Evolutionary conservation across 345 rosid species (phyloP), one percentile per base, ranked within the genome.

Genomic region (Sisymbrium irio): DNA sequence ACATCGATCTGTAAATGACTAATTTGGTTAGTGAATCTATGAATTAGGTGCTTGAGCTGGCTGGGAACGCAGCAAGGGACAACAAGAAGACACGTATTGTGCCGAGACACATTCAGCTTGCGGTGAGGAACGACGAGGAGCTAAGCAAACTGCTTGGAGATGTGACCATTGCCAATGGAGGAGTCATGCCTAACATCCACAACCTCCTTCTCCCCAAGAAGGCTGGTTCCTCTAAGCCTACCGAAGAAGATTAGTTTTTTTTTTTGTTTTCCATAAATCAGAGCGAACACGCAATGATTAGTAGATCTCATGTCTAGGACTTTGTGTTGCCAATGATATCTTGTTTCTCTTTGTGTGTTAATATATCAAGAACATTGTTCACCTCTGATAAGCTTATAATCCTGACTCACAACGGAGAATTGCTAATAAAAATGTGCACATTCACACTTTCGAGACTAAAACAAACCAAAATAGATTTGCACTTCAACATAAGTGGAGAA

Each of bases 181-280:
- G 97, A 37, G 98, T 93, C 69, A 93, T 93, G 96, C 98, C 98
- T 11, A 93, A 90, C 86, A 93, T 93, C 71, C 98, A 93, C 85
- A 93, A 87, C 69, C 97, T 93, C 33, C 92, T 93, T 46, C 86
- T 91, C 39, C 97, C 96, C 12, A 93, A 91, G 83, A 93, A 91
- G 85, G 6, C 94, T 2, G 96, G 96, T 3, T 36, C 88, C 41
- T 77, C 80, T 1, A 77, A 77, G 73, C 49, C 80, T 32, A 27
- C 85, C 11, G 93, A 78, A 15, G 97, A 83, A 10, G 97, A 93
- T 35, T 96, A 90, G 40, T 22, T n/a, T n/a, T n/a, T n/a, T n/a
- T n/a, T n/a, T n/a, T n/a, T n/a, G n/a, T n/a, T n/a, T n/a, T n/a
- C n/a, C n/a, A n/a, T n/a, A n/a, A n/a, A n/a, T n/a, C n/a, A n/a